Percentiles rank a stretch among this genome's conserved stretches.
phyloP scores from a whole-genome alignment of 345 rosid genomes.

The Eucalyptus camaldulensis region DNA sequence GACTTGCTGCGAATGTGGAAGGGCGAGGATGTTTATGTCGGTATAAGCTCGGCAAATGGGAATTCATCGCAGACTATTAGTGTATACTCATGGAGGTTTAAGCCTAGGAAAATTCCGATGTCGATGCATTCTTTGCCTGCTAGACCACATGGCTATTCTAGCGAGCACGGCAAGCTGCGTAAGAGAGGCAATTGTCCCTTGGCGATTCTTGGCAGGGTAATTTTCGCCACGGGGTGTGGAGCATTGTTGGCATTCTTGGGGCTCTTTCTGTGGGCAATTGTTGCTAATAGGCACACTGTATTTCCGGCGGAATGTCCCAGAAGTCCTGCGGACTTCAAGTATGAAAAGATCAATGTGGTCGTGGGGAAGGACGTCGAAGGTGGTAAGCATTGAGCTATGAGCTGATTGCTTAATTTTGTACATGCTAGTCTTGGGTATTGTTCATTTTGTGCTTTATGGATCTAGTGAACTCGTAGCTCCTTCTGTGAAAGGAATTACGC shows the following conservation, averaged over 20 bases:
- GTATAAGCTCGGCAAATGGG: conserved; percentile 17
- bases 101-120: conserved; percentile 6
- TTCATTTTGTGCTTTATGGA: neutral
- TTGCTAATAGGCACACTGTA: conserved; percentile 8
- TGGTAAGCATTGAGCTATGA: neutral
- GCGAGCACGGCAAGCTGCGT: neutral
- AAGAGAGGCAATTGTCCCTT: conserved; percentile 9
- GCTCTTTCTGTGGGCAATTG: conserved; percentile 19
- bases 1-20: conserved; percentile 30
- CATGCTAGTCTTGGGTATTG: neutral
- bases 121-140: conserved; percentile 31
- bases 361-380: neutral
- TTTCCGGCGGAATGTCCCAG: neutral
- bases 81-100: conserved; percentile 42
- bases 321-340: conserved; percentile 16
- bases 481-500: neutral
- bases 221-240: conserved; percentile 28
- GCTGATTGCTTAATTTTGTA: neutral
- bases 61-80: conserved; percentile 1
- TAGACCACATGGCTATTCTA: conserved; percentile 6
- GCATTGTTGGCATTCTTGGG: conserved; percentile 23
- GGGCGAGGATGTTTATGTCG: conserved; percentile 17
- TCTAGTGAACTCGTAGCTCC: neutral
- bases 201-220: conserved; percentile 27
- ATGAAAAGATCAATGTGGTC: conserved; percentile 23